Percentiles rank a stretch among this genome's conserved stretches.
Conservation (phyloP, 805 yeast species). For the Teunomyces funiuensis region DNA sequence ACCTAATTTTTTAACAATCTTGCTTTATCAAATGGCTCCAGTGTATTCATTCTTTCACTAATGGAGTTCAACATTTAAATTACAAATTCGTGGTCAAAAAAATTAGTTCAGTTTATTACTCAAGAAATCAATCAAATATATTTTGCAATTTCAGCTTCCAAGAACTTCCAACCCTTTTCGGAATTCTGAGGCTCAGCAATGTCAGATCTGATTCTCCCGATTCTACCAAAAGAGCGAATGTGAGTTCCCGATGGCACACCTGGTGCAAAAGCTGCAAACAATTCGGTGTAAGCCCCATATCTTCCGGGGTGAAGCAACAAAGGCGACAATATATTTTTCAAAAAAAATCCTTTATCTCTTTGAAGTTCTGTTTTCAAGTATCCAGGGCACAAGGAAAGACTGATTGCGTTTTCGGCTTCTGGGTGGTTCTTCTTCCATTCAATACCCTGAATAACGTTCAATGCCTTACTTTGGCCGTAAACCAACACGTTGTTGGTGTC, state of each 20-base stretch:
- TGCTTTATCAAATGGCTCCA: no score
- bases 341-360: constrained; percentile 20
- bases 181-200: constrained; percentile 33
- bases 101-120: no score
- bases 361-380: constrained; percentile 32
- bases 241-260: constrained; percentile 31
- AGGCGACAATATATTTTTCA: constrained; percentile 14
- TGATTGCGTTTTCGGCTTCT: constrained; percentile 25
- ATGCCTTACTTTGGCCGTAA: constrained; percentile 48
- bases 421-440: constrained; percentile 34
- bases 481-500: constrained; percentile 12
- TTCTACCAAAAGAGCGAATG: constrained; percentile 37
- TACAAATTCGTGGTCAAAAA: no score
- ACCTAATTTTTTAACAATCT: no score
- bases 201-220: constrained; percentile 33
- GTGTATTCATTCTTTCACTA: no score
- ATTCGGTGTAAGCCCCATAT: constrained; percentile 46
- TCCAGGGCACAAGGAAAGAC: constrained; percentile 44
- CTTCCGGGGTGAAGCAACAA: constrained; percentile 1
- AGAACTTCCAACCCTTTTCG: constrained; percentile 31
- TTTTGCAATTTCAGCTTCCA: constrained; percentile 20
- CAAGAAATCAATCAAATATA: not conserved
- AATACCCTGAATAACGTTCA: constrained; percentile 33
- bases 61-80: no score
- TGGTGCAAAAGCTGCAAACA: constrained; percentile 44